These are phyloP conservation scores for Kwoniella bestiolae DNA, from an alignment of 768 basidiomycete species.

Conservation along the genomic window DNA sequence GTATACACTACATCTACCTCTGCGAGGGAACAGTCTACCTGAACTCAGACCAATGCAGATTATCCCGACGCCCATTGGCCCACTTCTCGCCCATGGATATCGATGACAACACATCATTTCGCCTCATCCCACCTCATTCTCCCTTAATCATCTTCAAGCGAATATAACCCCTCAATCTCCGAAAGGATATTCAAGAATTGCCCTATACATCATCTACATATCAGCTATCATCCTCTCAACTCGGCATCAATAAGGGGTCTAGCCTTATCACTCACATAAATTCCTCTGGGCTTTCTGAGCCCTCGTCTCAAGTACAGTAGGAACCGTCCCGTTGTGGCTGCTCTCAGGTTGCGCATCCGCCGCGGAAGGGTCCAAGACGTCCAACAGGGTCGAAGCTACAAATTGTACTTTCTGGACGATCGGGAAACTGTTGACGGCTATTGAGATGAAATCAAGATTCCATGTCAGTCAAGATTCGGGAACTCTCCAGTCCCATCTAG, in stretches of 20 bases:
- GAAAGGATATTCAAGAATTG: slow-evolving; percentile 89
- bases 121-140: background rate
- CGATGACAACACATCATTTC: background rate
- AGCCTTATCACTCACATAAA: slow-evolving; percentile 67
- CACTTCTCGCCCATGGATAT: too few species aligned
- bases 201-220: slow-evolving; percentile 62
- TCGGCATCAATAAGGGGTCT: too few species aligned
- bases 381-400: slow-evolving; percentile 85
- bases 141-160: slow-evolving; percentile 55
- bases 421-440: slow-evolving; percentile 53
- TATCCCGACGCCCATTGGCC: too few species aligned
- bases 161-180: slow-evolving; percentile 88
- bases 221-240: slow-evolving; percentile 3
- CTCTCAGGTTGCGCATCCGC: background rate
- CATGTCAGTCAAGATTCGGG: background rate
- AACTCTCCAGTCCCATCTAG: too few species aligned
- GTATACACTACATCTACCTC: too few species aligned
- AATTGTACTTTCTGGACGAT: slow-evolving; percentile 87
- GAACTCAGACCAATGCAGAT: too few species aligned
- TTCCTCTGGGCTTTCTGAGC: slow-evolving; percentile 85
- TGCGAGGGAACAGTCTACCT: too few species aligned
- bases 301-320: slow-evolving; percentile 69
- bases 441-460: background rate
- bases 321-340: background rate
- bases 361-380: slow-evolving; percentile 67